Evolutionary conservation across 2,329 filamentous ascomycete genomes (phyloP), one percentile per base, ranked within the genome.

Genomic region (Sodiomyces alkalinus): DNA sequence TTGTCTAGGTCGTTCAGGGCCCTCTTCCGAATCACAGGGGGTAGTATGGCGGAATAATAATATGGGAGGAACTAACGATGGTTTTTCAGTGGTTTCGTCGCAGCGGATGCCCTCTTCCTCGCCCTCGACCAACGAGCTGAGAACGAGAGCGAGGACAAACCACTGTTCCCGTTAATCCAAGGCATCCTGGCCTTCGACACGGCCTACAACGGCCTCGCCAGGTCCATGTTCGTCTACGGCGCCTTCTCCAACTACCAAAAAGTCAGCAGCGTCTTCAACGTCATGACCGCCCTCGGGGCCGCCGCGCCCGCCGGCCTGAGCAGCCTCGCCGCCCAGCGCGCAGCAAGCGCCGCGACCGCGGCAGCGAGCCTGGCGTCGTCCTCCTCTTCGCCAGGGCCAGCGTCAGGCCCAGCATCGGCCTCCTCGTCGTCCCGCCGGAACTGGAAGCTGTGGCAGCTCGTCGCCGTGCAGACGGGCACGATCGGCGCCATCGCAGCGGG

Each of bases 121-220:
- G 64, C 83, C 22, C 46, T 80, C 23, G 67, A 74, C 34, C 80
- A 81, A 39, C 62, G 72, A 34, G 62, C 66, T 0, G 45, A 56
- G 9, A 44, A 48, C n/a, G 33, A 46, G 16, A 37, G 39, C 2
- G 42, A 51, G 6, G 39, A 40, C 2, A 33, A 41, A 3, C 63
- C 74, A 27, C 71, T 83, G 49, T 92, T 92, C 48, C 83, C 83
- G 1, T 68, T 80, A 30, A 77, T 92, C 33, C 77, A 82, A 43
- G 83, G 79, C 27, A 63, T 92, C 11, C 60, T 92, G 19, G 72
- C 81, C 6, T 90, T 90, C 42, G 83, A 92, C 50, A 92, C 85
- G 0, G 85, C 85, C 0, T 92, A 77, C 51, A 73, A 82, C 32
- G 75, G 76, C 6, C 61, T 71, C 11, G 62, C 66, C 3, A 52